A percentile compares a stretch with the other conserved stretches of the same genome.
Conservation (phyloP, 352 stramenopile genomes). For the Poterioochromonas sp. region DNA sequence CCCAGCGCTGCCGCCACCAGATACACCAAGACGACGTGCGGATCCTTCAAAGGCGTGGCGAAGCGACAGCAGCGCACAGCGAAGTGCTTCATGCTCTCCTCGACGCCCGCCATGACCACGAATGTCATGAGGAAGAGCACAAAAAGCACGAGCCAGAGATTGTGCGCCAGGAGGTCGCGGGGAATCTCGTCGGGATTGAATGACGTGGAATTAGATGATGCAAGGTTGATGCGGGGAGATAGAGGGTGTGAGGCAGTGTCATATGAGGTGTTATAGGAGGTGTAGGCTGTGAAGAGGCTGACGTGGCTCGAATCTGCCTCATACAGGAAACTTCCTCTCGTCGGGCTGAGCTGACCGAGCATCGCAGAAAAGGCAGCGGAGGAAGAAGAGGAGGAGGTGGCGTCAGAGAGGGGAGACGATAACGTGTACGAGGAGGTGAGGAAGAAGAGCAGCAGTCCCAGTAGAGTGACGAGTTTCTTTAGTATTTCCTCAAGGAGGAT, state of each 20-base stretch:
- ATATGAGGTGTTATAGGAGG: no score
- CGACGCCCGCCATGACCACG: conserved; percentile 15
- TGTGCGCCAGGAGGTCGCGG: background rate
- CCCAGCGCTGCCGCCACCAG: background rate
- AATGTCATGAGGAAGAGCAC: conserved; percentile 6
- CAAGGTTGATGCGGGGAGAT: no score
- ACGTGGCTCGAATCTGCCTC: background rate
- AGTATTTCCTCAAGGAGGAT: background rate
- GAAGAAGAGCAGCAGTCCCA: background rate
- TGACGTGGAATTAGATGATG: no score
- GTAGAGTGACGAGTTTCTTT: background rate
- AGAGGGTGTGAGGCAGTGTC: no score
- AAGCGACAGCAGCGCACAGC: conserved; percentile 14
- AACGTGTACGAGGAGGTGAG: background rate
- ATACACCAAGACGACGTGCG: conserved; percentile 9
- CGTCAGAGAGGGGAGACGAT: background rate
- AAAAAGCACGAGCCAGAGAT: background rate
- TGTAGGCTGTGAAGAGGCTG: no score
- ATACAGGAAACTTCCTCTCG: no score
- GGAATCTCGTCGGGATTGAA: no score
- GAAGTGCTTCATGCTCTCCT: conserved; percentile 23
- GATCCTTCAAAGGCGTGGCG: background rate
- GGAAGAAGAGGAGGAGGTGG: background rate
- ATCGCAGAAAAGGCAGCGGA: no score
- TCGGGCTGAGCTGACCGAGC: no score